These are phyloP conservation scores for Paecilomyces sp. DNA, from an alignment of 2,329 filamentous ascomycete species.

Conservation along the genomic window DNA sequence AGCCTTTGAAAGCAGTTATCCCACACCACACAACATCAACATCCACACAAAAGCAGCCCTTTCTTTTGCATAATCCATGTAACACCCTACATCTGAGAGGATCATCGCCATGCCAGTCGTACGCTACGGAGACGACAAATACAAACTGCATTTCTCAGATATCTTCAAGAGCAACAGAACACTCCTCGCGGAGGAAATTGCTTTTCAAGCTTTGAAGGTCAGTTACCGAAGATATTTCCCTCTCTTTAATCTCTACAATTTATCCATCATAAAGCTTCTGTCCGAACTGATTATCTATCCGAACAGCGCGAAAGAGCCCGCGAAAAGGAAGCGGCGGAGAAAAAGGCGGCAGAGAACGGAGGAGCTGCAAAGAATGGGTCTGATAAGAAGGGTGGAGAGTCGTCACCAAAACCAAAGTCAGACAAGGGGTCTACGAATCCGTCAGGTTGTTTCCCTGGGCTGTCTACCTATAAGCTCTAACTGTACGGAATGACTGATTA, in stretches of 20 bases:
- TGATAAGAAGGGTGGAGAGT: background rate
- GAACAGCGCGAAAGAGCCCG: background rate
- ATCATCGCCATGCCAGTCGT: background rate
- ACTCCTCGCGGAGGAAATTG: conserved; percentile 9
- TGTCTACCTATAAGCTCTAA: background rate
- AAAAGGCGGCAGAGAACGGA: background rate
- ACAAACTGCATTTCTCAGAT: conserved; percentile 12
- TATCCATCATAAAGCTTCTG: too few species aligned
- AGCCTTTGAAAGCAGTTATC: background rate
- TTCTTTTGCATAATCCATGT: background rate
- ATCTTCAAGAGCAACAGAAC: conserved; percentile 14
- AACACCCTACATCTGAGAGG: background rate
- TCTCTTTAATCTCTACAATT: background rate
- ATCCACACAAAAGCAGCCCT: background rate
- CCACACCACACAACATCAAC: background rate
- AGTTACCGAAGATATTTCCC: background rate
- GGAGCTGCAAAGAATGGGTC: background rate
- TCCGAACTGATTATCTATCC: background rate
- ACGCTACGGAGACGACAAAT: background rate
- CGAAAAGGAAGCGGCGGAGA: background rate
- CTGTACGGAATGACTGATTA: background rate
- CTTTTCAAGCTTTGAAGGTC: conserved; percentile 9
- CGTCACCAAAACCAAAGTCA: background rate
- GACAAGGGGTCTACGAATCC: background rate
- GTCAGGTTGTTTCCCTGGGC: background rate